Conservation (phyloP, 2,329 filamentous ascomycete species). For the Dothiorella sarmentorum region DNA sequence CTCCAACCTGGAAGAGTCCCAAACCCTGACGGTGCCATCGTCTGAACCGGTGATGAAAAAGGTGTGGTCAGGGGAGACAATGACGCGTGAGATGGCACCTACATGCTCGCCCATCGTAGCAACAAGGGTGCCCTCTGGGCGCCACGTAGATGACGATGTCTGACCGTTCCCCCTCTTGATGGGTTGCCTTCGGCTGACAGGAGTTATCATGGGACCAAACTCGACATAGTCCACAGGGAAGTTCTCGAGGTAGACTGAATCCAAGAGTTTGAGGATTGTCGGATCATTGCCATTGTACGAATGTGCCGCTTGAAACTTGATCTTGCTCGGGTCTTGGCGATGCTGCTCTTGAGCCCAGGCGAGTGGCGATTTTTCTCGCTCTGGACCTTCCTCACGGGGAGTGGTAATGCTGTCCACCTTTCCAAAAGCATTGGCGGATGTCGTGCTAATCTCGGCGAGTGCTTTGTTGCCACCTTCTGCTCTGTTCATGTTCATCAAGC, state of each 20-base stretch:
- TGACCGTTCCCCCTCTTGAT: slow-evolving; percentile 55
- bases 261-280: slow-evolving; percentile 62
- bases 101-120: slow-evolving; percentile 87
- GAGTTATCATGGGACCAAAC: slow-evolving; percentile 76
- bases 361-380: slow-evolving; percentile 28
- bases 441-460: slow-evolving; percentile 62
- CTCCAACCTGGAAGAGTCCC: slow-evolving; percentile 87
- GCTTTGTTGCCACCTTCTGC: slow-evolving; percentile 55
- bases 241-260: slow-evolving; percentile 74
- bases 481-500: slow-evolving; percentile 58
- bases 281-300: slow-evolving; percentile 78
- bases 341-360: slow-evolving; percentile 30
- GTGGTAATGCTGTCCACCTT: slow-evolving; percentile 54
- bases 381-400: slow-evolving; percentile 32
- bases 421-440: slow-evolving; percentile 61
- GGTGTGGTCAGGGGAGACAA: slow-evolving; percentile 80
- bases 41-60: slow-evolving; percentile 95
- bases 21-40: slow-evolving; percentile 86
- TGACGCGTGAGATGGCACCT: slow-evolving; percentile 75
- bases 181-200: slow-evolving; percentile 54
- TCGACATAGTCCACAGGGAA: slow-evolving; percentile 60
- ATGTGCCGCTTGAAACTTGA: slow-evolving; percentile 63
- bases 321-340: slow-evolving; percentile 31
- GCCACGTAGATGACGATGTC: slow-evolving; percentile 64
- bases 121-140: slow-evolving; percentile 76